Conservation (phyloP, 2,329 filamentous ascomycete species). For the Fusarium lateritium region DNA sequence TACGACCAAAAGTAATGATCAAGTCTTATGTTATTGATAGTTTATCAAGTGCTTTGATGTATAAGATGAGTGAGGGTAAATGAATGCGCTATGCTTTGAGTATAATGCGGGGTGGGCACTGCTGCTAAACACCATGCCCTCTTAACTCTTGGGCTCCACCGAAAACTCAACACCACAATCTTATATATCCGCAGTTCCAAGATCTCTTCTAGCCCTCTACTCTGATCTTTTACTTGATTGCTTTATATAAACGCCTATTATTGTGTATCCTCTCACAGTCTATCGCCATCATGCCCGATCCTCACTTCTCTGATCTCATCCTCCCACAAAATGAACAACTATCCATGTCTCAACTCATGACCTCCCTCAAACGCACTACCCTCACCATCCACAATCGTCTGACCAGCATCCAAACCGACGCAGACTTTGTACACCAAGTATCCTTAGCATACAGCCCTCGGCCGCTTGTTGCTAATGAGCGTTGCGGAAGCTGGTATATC, state of each 20-base stretch:
- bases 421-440: constrained; percentile 78
- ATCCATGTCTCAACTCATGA: constrained; percentile 79
- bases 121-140: constrained; percentile 20
- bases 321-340: constrained; percentile 72
- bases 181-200: background rate
- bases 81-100: background rate
- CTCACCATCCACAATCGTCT: constrained; percentile 87
- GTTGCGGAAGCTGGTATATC: constrained; percentile 97
- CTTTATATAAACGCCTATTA: too few relatives aligned
- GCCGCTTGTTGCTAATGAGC: constrained; percentile 90
- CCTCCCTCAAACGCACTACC: constrained; percentile 81
- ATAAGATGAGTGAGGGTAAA: background rate
- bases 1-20: constrained; percentile 40
- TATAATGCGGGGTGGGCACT: constrained; percentile 36
- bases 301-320: constrained; percentile 60
- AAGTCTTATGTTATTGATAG: constrained; percentile 7
- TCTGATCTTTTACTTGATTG: background rate
- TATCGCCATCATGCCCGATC: constrained; percentile 42
- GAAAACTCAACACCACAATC: constrained; percentile 34
- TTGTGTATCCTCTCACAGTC: too few relatives aligned
- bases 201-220: background rate
- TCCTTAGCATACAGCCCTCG: constrained; percentile 66
- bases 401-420: constrained; percentile 82
- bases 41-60: background rate
- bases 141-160: constrained; percentile 36